Base-by-base conservation (phyloP, 345 rosid species). In the Populus simonii region DNA sequence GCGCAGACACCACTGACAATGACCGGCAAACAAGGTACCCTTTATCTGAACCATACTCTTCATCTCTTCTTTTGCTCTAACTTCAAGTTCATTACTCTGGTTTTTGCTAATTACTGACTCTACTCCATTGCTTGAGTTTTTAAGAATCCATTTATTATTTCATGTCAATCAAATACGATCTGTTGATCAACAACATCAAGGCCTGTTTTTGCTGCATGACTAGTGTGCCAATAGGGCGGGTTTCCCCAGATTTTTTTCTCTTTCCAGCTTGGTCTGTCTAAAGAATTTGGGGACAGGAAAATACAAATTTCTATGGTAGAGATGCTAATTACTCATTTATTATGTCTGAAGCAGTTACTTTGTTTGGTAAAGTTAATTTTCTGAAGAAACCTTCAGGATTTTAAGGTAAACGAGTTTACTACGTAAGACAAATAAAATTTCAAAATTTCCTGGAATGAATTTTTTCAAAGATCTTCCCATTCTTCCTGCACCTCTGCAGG, bases 1-100 rank as follows among this genome's bases (percentile, higher is more conserved):
- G 98, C 81, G 99, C 99, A 49, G 98, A 93, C 80, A 96, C 99
- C 85, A 96, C 97, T 47, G 99, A 96, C 76, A 96, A 91, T 86
- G 99, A 96, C 77, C 88, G 97, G n/a, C 98, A 93, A 83, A 96
- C 99, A 66, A 91, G 98, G 99, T 96, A 86, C 10, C 17, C 33
- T 38, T 70, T 61, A 39, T 57, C 73, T 6, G 68, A 17, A 18
- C 59, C 29, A 33, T 18, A 57, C 23, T 83, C 17, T 7, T 41
- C 2, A 22, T 53, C 45, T 65, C 16, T 68, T 45, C 36, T 27
- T 57, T 75, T 68, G 61, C 11, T 8, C 17, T 47, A 29, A 29
- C 66, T 65, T 8, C 22, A 59, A 66, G 12, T n/a, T 57, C 29
- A 38, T 27, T 38, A 51, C 57, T 71, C 59, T 27, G 22, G 11